Evolutionary conservation across 352 stramenopile species (phyloP).

Genomic region (Thraustochytrium sp.): DNA sequence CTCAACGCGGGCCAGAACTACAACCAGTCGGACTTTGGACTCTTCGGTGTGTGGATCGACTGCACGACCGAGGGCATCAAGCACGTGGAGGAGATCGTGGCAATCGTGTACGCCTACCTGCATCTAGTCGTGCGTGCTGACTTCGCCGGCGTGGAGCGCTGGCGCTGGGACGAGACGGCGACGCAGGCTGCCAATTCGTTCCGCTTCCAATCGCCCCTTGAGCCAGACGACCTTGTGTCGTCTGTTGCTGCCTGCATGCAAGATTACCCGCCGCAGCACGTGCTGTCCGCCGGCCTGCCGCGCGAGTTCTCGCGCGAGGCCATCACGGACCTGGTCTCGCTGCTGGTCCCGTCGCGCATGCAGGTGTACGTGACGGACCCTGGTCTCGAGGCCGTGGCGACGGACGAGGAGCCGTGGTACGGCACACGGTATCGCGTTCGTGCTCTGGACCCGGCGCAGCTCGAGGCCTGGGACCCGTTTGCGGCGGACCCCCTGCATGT

Average conservation of each 20-base stretch:
- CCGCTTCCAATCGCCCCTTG: constrained; percentile 52
- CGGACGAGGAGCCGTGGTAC: constrained; percentile 56
- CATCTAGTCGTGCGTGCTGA: constrained; percentile 47
- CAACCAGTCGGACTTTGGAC: constrained; percentile 58
- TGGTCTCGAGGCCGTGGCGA: not conserved
- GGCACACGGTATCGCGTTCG: constrained; percentile 53
- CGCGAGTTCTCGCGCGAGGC: too few species aligned
- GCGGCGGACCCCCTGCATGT: not conserved
- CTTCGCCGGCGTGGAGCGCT: constrained; percentile 47
- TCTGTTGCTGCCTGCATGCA: constrained; percentile 51
- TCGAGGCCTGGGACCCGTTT: constrained; percentile 44
- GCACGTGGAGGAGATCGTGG: constrained; percentile 56
- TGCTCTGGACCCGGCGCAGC: constrained; percentile 35
- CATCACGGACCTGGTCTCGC: constrained; percentile 46
- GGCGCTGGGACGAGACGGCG: constrained; percentile 54
- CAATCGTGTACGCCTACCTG: constrained; percentile 58
- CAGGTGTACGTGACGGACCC: constrained; percentile 52
- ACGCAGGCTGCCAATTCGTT: constrained; percentile 50
- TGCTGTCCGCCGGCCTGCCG: constrained; percentile 53
- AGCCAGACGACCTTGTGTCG: constrained; percentile 53
- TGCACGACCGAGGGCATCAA: constrained; percentile 59
- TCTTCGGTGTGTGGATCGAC: constrained; percentile 61
- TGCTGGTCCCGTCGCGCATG: constrained; percentile 52
- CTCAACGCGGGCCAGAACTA: constrained; percentile 56
- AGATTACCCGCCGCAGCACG: constrained; percentile 49